phyloP scores from a whole-genome alignment of 1,139 yeast species.

The Yamadazyma taylorii region DNA sequence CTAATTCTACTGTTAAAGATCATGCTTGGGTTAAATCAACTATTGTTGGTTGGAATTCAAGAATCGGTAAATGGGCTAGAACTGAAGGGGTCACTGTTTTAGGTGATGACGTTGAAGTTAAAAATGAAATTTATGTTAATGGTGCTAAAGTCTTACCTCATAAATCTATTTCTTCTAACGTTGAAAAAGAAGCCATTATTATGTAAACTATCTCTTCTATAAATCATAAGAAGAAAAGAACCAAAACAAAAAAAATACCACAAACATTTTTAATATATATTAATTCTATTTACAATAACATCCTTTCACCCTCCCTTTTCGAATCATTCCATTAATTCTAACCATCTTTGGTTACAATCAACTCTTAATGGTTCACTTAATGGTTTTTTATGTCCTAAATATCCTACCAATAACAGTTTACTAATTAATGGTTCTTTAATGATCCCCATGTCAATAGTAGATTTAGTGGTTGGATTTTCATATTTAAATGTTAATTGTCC shows the following conservation, averaged over 20 bases:
- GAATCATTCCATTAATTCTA: constrained; percentile 4
- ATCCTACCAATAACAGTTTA: constrained; percentile 57
- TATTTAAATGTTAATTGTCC: constrained; percentile 52
- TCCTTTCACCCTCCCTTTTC: no score
- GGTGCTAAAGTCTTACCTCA: constrained; percentile 99
- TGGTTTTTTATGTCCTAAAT: constrained; percentile 62
- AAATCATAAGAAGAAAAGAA: no score
- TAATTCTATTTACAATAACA: constrained; percentile 2
- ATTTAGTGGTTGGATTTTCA: constrained; percentile 29
- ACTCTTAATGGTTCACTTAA: constrained; percentile 44
- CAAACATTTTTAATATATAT: constrained; percentile 2
- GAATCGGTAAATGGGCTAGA: constrained; percentile 99
- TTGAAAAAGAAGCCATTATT: constrained; percentile 96
- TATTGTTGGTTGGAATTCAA: constrained; percentile 98
- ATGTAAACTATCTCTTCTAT: constrained; percentile 53
- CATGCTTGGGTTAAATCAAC: constrained; percentile 98
- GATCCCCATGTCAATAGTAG: constrained; percentile 41
- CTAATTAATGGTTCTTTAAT: constrained; percentile 52
- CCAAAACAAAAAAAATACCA: no score
- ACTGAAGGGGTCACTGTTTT: constrained; percentile 96
- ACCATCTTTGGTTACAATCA: constrained; percentile 34
- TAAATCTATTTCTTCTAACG: constrained; percentile 93
- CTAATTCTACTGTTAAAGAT: constrained; percentile 89
- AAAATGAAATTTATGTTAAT: constrained; percentile 97
- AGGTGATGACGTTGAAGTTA: constrained; percentile 98